A percentile compares a stretch with the other conserved stretches of the same genome.
Evolutionary conservation across 2,329 filamentous ascomycete species (phyloP).

Genomic region (Eutypa lata): DNA sequence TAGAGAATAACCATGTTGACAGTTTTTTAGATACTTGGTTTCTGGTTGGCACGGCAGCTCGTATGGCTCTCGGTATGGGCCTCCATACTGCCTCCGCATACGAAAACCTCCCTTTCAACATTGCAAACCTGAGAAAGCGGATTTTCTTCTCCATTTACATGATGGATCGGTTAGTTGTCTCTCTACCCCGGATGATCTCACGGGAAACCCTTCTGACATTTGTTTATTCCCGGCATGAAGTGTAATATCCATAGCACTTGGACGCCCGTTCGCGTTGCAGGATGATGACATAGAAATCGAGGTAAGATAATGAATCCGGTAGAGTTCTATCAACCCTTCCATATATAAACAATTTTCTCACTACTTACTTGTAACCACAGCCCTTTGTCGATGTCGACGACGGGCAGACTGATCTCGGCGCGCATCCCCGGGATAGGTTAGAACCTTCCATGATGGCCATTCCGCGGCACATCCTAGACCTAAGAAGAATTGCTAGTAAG

Average conservation of each 20-base stretch:
- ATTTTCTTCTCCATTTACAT: conserved; percentile 46
- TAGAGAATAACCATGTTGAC: background rate
- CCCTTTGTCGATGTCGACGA: conserved; percentile 36
- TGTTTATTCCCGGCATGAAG: conserved; percentile 16
- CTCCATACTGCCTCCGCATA: conserved; percentile 36
- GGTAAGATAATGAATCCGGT: background rate
- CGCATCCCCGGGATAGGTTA: conserved; percentile 19
- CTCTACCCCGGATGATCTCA: no score
- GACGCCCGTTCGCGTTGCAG: conserved; percentile 42
- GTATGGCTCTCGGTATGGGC: conserved; percentile 41
- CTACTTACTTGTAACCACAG: conserved; percentile 14
- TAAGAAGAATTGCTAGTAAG: conserved; percentile 38
- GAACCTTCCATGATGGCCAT: conserved; percentile 35
- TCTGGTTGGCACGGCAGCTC: conserved; percentile 40
- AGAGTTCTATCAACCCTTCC: background rate
- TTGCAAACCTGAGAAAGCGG: conserved; percentile 36
- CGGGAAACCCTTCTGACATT: no score
- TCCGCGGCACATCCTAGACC: conserved; percentile 38
- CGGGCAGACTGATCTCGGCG: conserved; percentile 25
- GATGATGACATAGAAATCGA: conserved; percentile 42
- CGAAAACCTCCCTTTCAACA: conserved; percentile 27
- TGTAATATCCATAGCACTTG: conserved; percentile 41
- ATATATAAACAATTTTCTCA: background rate
- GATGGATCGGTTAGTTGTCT: conserved; percentile 38
- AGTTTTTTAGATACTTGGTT: conserved; percentile 40